A percentile compares a stretch with the other conserved stretches of the same genome.
Evolutionary conservation across 2,329 filamentous ascomycete species (phyloP).

Genomic region (Trichoderma harzianum): DNA sequence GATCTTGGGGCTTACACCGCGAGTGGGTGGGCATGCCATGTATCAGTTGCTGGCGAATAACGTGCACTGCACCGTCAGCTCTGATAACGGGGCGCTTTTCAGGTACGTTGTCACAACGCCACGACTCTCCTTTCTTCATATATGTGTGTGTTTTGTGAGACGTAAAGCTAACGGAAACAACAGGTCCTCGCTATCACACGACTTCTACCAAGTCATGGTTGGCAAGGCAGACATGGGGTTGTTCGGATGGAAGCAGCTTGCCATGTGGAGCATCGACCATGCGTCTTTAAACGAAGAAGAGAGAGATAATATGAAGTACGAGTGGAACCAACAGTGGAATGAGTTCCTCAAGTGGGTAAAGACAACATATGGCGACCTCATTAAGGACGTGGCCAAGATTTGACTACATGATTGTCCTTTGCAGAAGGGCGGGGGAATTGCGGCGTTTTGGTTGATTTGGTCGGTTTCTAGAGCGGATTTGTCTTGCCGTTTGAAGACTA

Average conservation of each 20-base stretch:
- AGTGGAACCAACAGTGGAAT: conserved; percentile 57
- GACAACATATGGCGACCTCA: conserved; percentile 33
- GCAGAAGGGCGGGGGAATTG: background rate
- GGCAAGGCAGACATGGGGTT: conserved; percentile 65
- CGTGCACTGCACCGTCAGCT: conserved; percentile 70
- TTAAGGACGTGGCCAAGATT: conserved; percentile 9
- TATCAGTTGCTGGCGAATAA: conserved; percentile 68
- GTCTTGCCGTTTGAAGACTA: background rate
- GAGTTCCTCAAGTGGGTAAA: conserved; percentile 55
- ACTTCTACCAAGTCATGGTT: conserved; percentile 74
- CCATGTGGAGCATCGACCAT: conserved; percentile 61
- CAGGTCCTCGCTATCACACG: conserved; percentile 66
- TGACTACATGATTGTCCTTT: background rate
- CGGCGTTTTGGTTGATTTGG: background rate
- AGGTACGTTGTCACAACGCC: conserved; percentile 43
- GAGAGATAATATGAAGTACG: conserved; percentile 32
- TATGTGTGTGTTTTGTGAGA: background rate
- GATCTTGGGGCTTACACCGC: conserved; percentile 65
- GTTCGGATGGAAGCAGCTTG: conserved; percentile 67
- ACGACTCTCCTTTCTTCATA: background rate
- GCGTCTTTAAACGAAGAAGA: conserved; percentile 50
- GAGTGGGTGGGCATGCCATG: conserved; percentile 62
- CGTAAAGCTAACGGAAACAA: background rate
- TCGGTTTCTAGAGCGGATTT: background rate
- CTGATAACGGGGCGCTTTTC: conserved; percentile 72